Evolutionary conservation across 371 early-diverging fungal genomes (phyloP), one percentile per base, ranked within the genome.

Genomic region (Apophysomyces variabilis): DNA sequence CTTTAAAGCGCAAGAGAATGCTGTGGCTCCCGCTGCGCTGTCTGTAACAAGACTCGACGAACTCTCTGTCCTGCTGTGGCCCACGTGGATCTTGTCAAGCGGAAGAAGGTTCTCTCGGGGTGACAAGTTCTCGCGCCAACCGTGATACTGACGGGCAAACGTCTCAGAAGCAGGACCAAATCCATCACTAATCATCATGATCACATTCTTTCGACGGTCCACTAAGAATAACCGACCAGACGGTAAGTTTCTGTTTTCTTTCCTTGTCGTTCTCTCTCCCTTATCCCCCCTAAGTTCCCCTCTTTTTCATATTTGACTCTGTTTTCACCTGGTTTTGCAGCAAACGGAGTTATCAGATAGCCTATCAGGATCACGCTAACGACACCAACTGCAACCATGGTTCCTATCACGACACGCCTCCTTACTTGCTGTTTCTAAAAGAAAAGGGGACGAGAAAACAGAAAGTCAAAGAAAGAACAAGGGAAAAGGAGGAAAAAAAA

Each of bases 21-120:
- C 96, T 0, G 97, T 96, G 5, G 97, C 98, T 4, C 96, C 98
- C 14, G 98, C 96, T 14, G 97, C 98, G 44, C 95, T 95, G 78
- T 98, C 98, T 0, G 98, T 96, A 6, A 98, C 84, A 35, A 94
- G 77, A 68, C 90, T 90, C 62, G 80, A 76, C 26, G 90, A 89
- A 65, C 93, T 93, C 18, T 92, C 82, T 1, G 97, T 98, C 26
- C 98, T 85, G 26, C 93, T 92, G 11, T 91, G 71, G 5, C 98
- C 97, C 4, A 95, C 87, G 16, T 94, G 85, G 38, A 96, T 91
- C 56, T 85, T 72, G 77, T 98, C 98, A 16, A 98, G 77, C 0
- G 95, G 90, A 1, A 82, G 68, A 9, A 85, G 73, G 18, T 74
- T 57, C 35, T 72, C 64, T 45, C 73, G 73, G 21, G 75, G 74